Evolutionary conservation across 2,329 filamentous ascomycete genomes (phyloP), one percentile per base, ranked within the genome.

Genomic region (Botrytis elliptica): DNA sequence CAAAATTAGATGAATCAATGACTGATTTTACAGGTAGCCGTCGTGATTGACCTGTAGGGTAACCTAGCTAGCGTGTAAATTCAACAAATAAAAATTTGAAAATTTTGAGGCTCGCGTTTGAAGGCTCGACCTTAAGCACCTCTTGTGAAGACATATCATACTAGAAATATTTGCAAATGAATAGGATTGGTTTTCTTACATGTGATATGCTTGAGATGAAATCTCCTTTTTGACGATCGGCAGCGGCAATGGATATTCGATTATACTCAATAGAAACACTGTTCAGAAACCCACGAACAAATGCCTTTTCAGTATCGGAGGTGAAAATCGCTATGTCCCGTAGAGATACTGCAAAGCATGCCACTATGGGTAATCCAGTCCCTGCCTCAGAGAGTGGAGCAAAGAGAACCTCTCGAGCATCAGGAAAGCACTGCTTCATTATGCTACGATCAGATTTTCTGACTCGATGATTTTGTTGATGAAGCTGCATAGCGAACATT

Each of bases 171-270:
- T 22, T 65, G 22, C 16, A 29, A 29, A 22, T 52, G 25, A 38
- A 40, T n/a, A 42, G 25, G 20, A 33, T 33, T 25, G 36, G 29
- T n/a, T 18, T 20, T 55, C 52, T 75, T 68, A 74, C 71, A 77
- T 90, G 88, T 10, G 86, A 88, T 7, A 90, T 84, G 0, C 86
- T 89, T 1, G 86, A 86, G 14, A 90, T 83, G 38, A 88, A 85
- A 70, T 89, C 86, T 1, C 85, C 85, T 76, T 88, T 88, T 44
- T 86, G 85, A 16, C 81, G 82, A 71, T 85, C 83, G 7, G 83
- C 84, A 40, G 83, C 83, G 20, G 84, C 77, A 2, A 85, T 85
- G 68, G 87, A 85, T 64, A 87, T 81, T 20, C 86, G 83, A 57
- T 75, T 71, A 22, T 71, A 75, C 44, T 74, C 72, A 46, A 73